phyloP scores from a whole-genome alignment of 179 eudicot genomes.

The Beta macrorhiza region DNA sequence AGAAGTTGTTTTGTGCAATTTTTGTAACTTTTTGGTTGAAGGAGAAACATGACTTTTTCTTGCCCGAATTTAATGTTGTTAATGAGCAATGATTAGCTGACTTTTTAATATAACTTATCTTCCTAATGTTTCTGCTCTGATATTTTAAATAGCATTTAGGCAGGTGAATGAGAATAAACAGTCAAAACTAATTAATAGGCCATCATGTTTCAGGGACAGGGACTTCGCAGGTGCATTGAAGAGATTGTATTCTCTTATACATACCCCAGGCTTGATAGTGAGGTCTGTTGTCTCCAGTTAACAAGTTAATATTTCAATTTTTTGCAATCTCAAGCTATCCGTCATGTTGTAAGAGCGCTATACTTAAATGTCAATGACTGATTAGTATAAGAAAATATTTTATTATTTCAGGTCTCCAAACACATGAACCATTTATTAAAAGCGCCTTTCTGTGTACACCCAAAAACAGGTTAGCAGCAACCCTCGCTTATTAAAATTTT shows the following conservation, averaged over 20 bases:
- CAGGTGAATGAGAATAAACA: neutral
- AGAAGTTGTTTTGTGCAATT: neutral
- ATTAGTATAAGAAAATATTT: conserved; percentile 1
- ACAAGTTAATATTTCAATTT: neutral
- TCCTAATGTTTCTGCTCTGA: too few relatives aligned
- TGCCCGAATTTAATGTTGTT: too few relatives aligned
- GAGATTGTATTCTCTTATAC: conserved; percentile 76
- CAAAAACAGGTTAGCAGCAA: conserved; percentile 71
- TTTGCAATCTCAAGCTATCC: neutral
- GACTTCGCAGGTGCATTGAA: conserved; percentile 73
- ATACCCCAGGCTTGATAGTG: conserved; percentile 94
- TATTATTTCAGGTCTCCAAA: conserved; percentile 68
- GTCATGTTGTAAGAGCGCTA: neutral
- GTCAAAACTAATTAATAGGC: neutral
- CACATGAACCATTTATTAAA: conserved; percentile 95
- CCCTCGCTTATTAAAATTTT: neutral
- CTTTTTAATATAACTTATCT: too few relatives aligned
- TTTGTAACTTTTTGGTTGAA: conserved; percentile 4
- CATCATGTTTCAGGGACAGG: conserved; percentile 48
- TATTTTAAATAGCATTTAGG: neutral
- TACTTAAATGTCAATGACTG: neutral
- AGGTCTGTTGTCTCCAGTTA: conserved; percentile 42
- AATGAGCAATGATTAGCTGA: too few relatives aligned
- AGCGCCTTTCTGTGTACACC: conserved; percentile 92
- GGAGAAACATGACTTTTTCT: neutral